phyloP scores from a whole-genome alignment of 768 basidiomycete genomes.

The Leucocoprinus leucothites region DNA sequence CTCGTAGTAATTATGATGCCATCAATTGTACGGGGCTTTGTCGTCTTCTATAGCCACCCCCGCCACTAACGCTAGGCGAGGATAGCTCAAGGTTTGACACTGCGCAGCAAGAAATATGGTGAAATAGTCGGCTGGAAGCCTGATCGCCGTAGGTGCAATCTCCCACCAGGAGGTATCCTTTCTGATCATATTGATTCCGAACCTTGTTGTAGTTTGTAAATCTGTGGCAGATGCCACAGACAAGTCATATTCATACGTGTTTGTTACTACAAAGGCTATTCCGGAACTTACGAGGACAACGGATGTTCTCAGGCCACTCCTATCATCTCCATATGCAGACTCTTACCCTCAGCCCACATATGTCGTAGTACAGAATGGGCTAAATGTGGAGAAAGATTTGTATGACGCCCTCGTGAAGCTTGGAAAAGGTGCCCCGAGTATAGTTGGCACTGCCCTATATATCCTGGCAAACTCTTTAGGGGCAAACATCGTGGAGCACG shows the following conservation, averaged over 20 bases:
- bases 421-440: conserved; percentile 41
- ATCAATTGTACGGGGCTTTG: conserved; percentile 39
- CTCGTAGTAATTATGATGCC: conserved; percentile 63
- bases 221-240: conserved; percentile 61
- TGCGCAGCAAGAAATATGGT: conserved; percentile 61
- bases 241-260: conserved; percentile 57
- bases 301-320: conserved; percentile 50
- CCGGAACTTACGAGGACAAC: conserved; percentile 64
- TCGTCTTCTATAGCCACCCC: neutral
- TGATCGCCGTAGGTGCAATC: conserved; percentile 47
- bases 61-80: neutral
- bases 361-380: conserved; percentile 68
- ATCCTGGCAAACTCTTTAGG: conserved; percentile 47
- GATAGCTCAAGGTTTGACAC: conserved; percentile 49
- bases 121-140: conserved; percentile 57
- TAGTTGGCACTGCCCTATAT: conserved; percentile 54
- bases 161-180: neutral
- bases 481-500: conserved; percentile 50
- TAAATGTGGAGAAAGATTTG: conserved; percentile 66
- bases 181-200: neutral
- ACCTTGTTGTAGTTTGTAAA: conserved; percentile 42
- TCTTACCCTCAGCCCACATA: conserved; percentile 51
- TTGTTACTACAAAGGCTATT: conserved; percentile 68
- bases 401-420: conserved; percentile 47
- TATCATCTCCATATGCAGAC: conserved; percentile 45